phyloP scores from a whole-genome alignment of 352 stramenopile species.

The Phytopythium litorale region DNA sequence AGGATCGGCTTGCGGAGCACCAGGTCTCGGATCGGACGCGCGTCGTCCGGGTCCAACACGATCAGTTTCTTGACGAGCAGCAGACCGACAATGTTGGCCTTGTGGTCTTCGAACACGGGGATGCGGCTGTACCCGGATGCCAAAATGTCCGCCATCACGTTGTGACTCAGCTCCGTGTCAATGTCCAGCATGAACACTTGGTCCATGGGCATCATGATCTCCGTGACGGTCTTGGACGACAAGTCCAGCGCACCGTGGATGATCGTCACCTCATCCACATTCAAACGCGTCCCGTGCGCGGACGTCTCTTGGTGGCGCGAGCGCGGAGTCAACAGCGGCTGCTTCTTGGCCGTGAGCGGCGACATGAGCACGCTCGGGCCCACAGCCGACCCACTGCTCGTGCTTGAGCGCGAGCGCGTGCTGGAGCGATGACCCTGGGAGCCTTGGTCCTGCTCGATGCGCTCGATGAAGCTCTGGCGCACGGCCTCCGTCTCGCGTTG shows the following conservation, averaged over 20 bases:
- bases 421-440: slow-evolving; percentile 3
- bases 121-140: slow-evolving; percentile 88
- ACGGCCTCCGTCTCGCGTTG: slow-evolving; percentile 58
- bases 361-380: slow-evolving; percentile 19
- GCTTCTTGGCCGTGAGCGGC: slow-evolving; percentile 19
- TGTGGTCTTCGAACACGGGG: slow-evolving; percentile 84
- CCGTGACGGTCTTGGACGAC: slow-evolving; percentile 73
- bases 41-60: slow-evolving; percentile 80
- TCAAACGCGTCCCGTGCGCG: slow-evolving; percentile 40
- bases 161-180: slow-evolving; percentile 67
- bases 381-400: background rate
- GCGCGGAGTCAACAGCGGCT: slow-evolving; percentile 19
- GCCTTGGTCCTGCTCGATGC: background rate
- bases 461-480: slow-evolving; percentile 22
- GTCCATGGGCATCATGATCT: slow-evolving; percentile 88
- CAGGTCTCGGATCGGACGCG: slow-evolving; percentile 55
- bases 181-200: slow-evolving; percentile 87
- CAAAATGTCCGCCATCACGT: slow-evolving; percentile 81
- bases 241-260: slow-evolving; percentile 91
- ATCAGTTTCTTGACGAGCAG: slow-evolving; percentile 90
- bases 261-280: slow-evolving; percentile 90
- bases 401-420: slow-evolving; percentile 10
- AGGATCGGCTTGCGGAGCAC: slow-evolving; percentile 77
- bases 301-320: slow-evolving; percentile 26
- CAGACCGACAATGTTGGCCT: slow-evolving; percentile 77